Evolutionary conservation across 768 basidiomycete genomes (phyloP), one percentile per base, ranked within the genome.

Genomic region (Mycena capillaripes): DNA sequence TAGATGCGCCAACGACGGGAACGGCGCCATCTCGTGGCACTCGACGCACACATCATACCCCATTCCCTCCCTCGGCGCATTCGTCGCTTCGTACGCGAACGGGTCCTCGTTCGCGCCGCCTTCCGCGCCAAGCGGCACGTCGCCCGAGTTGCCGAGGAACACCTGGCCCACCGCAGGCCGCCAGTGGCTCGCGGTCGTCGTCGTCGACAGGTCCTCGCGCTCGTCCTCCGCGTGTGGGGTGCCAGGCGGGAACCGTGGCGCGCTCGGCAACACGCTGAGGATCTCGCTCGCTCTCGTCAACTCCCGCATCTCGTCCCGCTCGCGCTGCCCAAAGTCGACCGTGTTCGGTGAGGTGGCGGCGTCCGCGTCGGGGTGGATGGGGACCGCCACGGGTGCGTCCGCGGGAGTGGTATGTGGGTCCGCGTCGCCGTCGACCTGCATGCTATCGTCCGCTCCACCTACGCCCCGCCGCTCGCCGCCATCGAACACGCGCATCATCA

Each of bases 31-130:
- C 74, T 97, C 95, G 77, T 94, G 93, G 78, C 94, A 95, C 82
- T 97, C 95, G 71, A 97, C 89, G 79, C 95, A 97, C 50, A 97
- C 89, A 77, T 96, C 92, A 78, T 91, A 96, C 19, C 93, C 94
- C 70, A 87, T 84, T 38, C 91, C 91, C n/a, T 83, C 76, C 32
- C 72, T 73, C 0, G 87, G 86, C 68, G 85, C 80, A 73, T 88
- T 89, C 44, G 84, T 86, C 23, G 76, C 71, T 5, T 66, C 53
- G 59, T 84, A 87, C 58, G 84, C 81, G 77, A 89, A 88, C 11
- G 85, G 85, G 71, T 86, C 85, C 44, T 85, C 84, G 6, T 73
- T 66, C 25, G 17, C 60, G 10, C 62, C 53, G 16, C 21, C 61
- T 2, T n/a, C 46, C 8, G 65, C 42, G 2, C 81, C 78, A 16